Evolutionary conservation across 306 rosid genomes (phyloP).

Genomic region (Castanopsis chinensis): DNA sequence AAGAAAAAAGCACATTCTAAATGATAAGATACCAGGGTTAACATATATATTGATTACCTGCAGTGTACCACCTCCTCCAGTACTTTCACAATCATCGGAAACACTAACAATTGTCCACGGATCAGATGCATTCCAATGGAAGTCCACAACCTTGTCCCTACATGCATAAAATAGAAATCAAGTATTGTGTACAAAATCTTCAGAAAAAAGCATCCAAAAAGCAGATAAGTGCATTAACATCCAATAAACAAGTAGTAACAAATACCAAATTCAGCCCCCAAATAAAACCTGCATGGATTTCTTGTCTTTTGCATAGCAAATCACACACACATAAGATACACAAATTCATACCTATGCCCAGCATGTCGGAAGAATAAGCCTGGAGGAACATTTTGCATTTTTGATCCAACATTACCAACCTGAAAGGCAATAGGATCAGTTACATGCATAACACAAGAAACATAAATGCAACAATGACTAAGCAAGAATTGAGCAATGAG

Average conservation of each 20-base stretch:
- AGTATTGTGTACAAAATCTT: background rate
- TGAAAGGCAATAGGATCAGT: slow-evolving; percentile 17
- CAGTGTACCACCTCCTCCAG: slow-evolving; percentile 87
- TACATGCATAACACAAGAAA: background rate
- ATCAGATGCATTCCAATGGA: slow-evolving; percentile 90
- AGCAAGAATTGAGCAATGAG: background rate
- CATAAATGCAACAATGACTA: background rate
- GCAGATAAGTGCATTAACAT: background rate
- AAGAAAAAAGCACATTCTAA: background rate
- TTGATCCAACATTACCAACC: slow-evolving; percentile 43
- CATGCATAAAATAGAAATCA: background rate
- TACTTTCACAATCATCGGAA: slow-evolving; percentile 90
- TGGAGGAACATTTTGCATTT: slow-evolving; percentile 20
- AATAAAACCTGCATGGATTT: background rate
- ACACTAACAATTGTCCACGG: slow-evolving; percentile 98
- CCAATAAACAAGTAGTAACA: background rate
- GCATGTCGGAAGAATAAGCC: slow-evolving; percentile 57
- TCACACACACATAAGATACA: background rate
- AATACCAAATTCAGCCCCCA: background rate
- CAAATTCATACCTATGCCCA: slow-evolving; percentile 31
- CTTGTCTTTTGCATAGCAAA: background rate
- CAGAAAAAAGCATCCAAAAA: background rate
- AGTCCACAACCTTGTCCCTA: slow-evolving; percentile 96
- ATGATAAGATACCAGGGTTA: background rate
- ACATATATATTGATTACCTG: slow-evolving; percentile 54